A percentile compares a stretch with the other conserved stretches of the same genome.
Evolutionary conservation across 768 basidiomycete genomes (phyloP).

Genomic region (Gymnopilus dilepis): DNA sequence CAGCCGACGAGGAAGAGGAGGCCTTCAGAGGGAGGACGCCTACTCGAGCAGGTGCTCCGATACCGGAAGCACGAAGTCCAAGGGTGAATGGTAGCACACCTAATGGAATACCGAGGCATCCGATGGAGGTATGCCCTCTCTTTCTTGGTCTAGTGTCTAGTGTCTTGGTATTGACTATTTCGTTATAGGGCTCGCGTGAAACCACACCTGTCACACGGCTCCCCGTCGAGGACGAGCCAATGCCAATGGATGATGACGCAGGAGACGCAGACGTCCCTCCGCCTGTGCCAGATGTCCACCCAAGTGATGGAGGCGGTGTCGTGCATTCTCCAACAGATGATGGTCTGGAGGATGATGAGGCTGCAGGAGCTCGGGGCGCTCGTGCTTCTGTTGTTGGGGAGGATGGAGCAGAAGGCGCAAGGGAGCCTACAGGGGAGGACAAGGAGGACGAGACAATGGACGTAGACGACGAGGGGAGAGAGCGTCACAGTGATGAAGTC

Average conservation of each 20-base stretch:
- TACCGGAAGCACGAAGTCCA: background rate
- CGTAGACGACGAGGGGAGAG: background rate
- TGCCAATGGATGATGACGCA: background rate
- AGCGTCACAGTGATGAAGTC: background rate
- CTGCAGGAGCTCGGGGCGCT: background rate
- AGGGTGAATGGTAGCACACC: background rate
- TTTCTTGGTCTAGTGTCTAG: too few relatives aligned
- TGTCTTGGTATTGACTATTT: too few relatives aligned
- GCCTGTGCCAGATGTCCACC: background rate
- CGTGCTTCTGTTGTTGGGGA: background rate
- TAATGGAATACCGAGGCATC: background rate
- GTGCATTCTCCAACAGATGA: slow-evolving; percentile 13
- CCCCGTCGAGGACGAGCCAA: background rate
- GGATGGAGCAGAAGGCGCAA: background rate
- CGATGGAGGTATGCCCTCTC: too few relatives aligned
- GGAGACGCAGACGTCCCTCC: background rate
- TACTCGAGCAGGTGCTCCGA: background rate
- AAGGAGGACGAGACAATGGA: background rate
- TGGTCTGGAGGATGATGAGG: background rate
- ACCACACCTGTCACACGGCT: background rate
- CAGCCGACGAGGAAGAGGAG: background rate
- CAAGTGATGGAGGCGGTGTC: slow-evolving; percentile 7
- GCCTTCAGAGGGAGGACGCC: background rate
- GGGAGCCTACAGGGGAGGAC: background rate
- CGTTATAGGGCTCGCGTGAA: background rate